Base-by-base conservation (phyloP, 23 red algal species). In the Chondrus crispus region DNA sequence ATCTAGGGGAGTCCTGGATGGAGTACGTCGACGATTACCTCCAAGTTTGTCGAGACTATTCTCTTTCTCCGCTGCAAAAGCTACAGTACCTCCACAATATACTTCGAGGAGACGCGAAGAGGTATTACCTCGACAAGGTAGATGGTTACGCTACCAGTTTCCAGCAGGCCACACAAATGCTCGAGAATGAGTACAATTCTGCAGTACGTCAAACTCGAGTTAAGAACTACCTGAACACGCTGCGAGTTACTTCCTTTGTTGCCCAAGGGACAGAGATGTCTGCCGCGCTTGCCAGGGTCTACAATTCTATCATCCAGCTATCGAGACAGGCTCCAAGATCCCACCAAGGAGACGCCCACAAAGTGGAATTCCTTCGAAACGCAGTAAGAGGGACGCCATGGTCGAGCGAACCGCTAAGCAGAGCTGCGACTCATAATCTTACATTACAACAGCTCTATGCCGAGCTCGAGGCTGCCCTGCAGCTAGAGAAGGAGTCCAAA, bases 171-270 rank as follows among this genome's bases (percentile, higher is more conserved):
- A 0, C 62, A 28, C 26, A 39, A 22, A 55, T 28, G 30, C 62
- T 84, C 54, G 50, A 64, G 35, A 62, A 29, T n/a, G 2, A 84
- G 40, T 84, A 84, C 79, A 57, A 84, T 64, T 84, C 79, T n/a
- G 29, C 46, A 10, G 54, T 84, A 33, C 52, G 54, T 30, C 82
- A 87, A 41, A 2, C 35, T 44, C 55, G 40, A 1, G 38, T 41
- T 30, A 68, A 87, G 57, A 87, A 87, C 51, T 46, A 30, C 24
- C 41, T 74, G 82, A 46, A 68, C n/a, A 22, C 36, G 33, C 82
- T 87, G 37, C 24, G 82, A 64, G 49, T 70, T 20, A 42, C 33
- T 18, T 45, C 71, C 20, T 84, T 62, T 62, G 79, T 62, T 22
- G 46, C 79, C 26, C 24, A 54, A 16, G 55, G 79, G 30, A 62